Percentiles rank a stretch among this genome's conserved stretches.
Conservation (phyloP, 2,329 filamentous ascomycete genomes). For the Penicillium sclerotiorum region DNA sequence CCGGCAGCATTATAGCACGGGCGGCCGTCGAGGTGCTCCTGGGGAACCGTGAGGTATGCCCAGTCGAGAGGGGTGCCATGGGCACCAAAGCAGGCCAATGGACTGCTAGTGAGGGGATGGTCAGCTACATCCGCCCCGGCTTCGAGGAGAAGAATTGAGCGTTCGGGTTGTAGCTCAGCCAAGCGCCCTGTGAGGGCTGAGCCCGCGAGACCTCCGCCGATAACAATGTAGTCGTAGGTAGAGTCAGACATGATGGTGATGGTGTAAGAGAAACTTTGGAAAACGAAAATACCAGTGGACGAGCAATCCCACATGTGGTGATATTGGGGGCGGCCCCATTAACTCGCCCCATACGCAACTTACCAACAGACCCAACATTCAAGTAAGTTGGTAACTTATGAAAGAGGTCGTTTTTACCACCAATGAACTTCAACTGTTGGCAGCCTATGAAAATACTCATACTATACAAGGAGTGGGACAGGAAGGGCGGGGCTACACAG, state of each 20-base stretch:
- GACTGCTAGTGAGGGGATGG: slow-evolving; percentile 6
- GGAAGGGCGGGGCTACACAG: too few species aligned
- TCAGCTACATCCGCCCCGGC: slow-evolving; percentile 3
- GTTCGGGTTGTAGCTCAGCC: not conserved
- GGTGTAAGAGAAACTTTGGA: too few species aligned
- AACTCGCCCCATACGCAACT: too few species aligned
- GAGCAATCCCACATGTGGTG: too few species aligned
- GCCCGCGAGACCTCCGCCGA: not conserved
- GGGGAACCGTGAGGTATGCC: slow-evolving; percentile 35
- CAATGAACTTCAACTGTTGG: too few species aligned
- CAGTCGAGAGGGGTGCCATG: slow-evolving; percentile 32
- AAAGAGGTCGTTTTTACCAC: too few species aligned
- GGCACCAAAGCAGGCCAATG: slow-evolving; percentile 21
- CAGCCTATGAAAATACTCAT: too few species aligned
- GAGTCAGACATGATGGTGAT: not conserved
- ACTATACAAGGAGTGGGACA: too few species aligned
- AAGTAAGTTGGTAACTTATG: too few species aligned
- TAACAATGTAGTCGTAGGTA: not conserved
- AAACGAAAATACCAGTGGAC: too few species aligned
- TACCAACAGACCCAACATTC: too few species aligned
- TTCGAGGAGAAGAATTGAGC: slow-evolving; percentile 9
- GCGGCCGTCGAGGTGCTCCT: slow-evolving; percentile 30
- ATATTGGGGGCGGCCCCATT: too few species aligned
- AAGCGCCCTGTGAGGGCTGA: not conserved
- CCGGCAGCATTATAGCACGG: slow-evolving; percentile 32